phyloP scores from a whole-genome alignment of 495 filamentous ascomycete species.

The Annulohypoxylon nitens region DNA sequence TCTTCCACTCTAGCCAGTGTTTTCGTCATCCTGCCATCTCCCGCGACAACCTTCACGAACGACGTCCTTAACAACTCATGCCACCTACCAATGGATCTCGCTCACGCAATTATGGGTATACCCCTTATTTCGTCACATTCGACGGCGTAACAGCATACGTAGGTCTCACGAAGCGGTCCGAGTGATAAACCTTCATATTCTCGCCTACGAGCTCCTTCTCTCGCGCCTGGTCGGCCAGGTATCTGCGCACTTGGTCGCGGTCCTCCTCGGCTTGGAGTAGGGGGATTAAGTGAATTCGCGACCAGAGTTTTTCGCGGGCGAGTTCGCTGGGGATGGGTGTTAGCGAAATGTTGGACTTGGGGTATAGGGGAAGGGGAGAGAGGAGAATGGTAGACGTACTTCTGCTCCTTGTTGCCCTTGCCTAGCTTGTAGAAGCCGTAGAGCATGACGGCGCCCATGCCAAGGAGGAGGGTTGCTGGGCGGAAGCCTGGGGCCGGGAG shows the following conservation, averaged over 20 bases:
- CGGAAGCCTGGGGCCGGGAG: constrained; percentile 92
- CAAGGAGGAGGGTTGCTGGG: constrained; percentile 79
- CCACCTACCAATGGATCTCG: not conserved
- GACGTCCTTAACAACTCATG: not conserved
- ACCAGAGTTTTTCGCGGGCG: constrained; percentile 97
- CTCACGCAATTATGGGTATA: too few relatives aligned
- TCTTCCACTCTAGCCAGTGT: constrained; percentile 40
- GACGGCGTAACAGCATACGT: constrained; percentile 74
- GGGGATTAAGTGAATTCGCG: constrained; percentile 90
- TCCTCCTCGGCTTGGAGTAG: constrained; percentile 95
- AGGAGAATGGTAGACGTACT: constrained; percentile 68
- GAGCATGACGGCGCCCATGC: constrained; percentile 78
- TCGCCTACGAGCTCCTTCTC: constrained; percentile 90
- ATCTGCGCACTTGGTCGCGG: constrained; percentile 87
- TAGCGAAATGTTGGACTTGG: constrained; percentile 16
- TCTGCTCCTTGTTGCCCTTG: constrained; percentile 83
- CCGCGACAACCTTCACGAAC: not conserved
- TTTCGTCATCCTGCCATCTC: not conserved
- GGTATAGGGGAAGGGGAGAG: not conserved
- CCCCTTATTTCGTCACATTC: constrained; percentile 63
- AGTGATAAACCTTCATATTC: constrained; percentile 85
- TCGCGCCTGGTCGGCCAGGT: constrained; percentile 85
- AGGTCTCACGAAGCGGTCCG: constrained; percentile 82
- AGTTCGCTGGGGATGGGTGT: constrained; percentile 76
- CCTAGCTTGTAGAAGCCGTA: constrained; percentile 90